A percentile compares a stretch with the other conserved stretches of the same genome.
Conservation (phyloP, 164 flowering plant genomes). For the Houttuynia cordata region DNA sequence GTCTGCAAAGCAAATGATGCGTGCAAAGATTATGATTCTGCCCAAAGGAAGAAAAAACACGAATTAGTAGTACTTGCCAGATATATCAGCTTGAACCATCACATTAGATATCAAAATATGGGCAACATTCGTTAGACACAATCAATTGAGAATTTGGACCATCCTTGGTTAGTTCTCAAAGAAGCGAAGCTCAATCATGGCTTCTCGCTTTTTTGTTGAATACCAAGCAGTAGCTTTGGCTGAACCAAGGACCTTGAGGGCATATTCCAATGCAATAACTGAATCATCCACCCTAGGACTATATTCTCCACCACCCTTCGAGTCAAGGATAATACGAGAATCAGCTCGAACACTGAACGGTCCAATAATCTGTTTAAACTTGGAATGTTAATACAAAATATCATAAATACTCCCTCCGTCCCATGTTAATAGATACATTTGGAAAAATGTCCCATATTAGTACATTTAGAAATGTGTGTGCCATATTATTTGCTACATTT, state of each 20-base stretch:
- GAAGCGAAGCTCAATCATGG: slow-evolving; percentile 85
- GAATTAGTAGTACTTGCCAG: too few relatives aligned
- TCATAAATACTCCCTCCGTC: too few relatives aligned
- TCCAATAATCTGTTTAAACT: slow-evolving; percentile 51
- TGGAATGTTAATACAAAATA: not conserved
- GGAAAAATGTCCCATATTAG: too few relatives aligned
- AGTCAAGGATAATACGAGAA: slow-evolving; percentile 42
- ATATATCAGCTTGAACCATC: too few relatives aligned
- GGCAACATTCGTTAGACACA: too few relatives aligned
- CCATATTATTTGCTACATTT: too few relatives aligned
- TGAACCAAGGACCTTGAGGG: slow-evolving; percentile 84
- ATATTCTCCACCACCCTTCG: slow-evolving; percentile 19
- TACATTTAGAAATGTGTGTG: too few relatives aligned
- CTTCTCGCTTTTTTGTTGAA: slow-evolving; percentile 60
- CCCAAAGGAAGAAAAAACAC: too few relatives aligned
- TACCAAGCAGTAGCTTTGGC: slow-evolving; percentile 98
- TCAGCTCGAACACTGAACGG: slow-evolving; percentile 76
- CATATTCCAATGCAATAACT: slow-evolving; percentile 67
- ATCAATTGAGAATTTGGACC: not conserved
- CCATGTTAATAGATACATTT: too few relatives aligned
- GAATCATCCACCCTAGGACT: slow-evolving; percentile 32
- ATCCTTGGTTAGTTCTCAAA: slow-evolving; percentile 26
- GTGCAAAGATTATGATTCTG: too few relatives aligned
- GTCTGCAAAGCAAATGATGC: too few relatives aligned
- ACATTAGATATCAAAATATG: too few relatives aligned